phyloP scores from a whole-genome alignment of 1,284 basidiomycete species.

The Meira miltonrushii region DNA sequence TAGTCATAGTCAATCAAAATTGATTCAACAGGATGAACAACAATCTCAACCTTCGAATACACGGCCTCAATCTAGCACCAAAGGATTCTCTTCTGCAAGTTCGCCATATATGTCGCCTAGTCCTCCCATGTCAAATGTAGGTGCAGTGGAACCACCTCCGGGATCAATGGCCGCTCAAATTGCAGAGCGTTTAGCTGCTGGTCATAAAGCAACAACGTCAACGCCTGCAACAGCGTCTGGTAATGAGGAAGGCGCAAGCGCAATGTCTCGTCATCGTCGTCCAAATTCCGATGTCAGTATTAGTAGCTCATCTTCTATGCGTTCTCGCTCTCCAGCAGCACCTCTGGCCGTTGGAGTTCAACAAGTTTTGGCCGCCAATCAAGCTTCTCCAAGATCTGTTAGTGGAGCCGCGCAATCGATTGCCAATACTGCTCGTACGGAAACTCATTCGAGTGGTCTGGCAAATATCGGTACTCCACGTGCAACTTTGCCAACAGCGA shows the following conservation, averaged over 20 bases:
- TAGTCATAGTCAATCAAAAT: slow-evolving; percentile 13
- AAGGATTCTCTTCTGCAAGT: background rate
- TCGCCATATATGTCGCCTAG: slow-evolving; percentile 20
- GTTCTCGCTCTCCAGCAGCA: slow-evolving; percentile 28
- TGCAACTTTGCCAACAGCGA: slow-evolving; percentile 19
- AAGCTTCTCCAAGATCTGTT: background rate
- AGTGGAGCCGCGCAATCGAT: slow-evolving; percentile 1
- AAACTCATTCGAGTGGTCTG: background rate
- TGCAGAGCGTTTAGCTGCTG: slow-evolving; percentile 29
- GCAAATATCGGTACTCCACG: background rate
- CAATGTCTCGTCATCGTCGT: slow-evolving; percentile 18
- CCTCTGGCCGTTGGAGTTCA: slow-evolving; percentile 10
- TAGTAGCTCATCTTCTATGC: slow-evolving; percentile 16
- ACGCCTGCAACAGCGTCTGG: background rate
- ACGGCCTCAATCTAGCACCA: background rate
- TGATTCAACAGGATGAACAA: background rate
- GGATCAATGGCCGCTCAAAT: slow-evolving; percentile 43
- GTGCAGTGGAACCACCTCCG: slow-evolving; percentile 32
- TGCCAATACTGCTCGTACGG: background rate
- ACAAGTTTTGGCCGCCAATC: slow-evolving; percentile 15
- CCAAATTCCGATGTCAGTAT: slow-evolving; percentile 28
- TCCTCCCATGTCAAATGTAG: slow-evolving; percentile 26
- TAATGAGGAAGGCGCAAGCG: background rate
- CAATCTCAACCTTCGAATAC: background rate
- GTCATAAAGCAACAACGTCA: background rate